These are phyloP conservation scores for Tolypocladium tropicale DNA, from an alignment of 2,329 filamentous ascomycete genomes.

Conservation along the genomic window DNA sequence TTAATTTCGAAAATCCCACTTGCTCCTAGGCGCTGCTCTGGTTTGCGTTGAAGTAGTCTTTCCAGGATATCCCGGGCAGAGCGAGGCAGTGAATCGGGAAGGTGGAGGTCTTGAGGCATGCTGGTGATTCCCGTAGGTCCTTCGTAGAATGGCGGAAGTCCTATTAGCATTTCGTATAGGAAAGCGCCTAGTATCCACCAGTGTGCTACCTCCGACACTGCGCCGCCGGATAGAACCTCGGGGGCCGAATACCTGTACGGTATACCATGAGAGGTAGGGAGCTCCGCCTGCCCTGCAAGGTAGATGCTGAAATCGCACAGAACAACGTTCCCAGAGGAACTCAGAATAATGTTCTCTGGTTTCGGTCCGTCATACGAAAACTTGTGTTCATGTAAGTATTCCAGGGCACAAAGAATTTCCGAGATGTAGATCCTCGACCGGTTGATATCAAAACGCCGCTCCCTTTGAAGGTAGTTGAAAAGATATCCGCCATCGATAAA, in stretches of 20 bases:
- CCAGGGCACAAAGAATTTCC: not conserved
- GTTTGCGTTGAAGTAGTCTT: not conserved
- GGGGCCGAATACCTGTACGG: not conserved
- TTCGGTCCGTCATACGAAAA: not conserved
- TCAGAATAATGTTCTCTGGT: not conserved
- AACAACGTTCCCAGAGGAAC: not conserved
- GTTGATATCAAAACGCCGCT: not conserved
- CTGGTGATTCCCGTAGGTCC: not conserved
- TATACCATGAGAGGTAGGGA: not conserved
- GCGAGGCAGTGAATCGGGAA: not conserved
- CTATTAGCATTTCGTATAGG: not conserved
- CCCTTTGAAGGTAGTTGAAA: not conserved
- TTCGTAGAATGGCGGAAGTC: not conserved
- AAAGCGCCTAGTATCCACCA: not conserved
- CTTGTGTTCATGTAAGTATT: not conserved
- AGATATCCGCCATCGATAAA: not conserved
- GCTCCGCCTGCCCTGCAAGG: not conserved
- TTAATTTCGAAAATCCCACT: not conserved
- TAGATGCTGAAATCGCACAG: not conserved
- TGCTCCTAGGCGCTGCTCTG: not conserved
- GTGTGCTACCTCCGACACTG: not conserved
- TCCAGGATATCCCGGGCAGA: not conserved
- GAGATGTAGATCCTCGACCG: not conserved
- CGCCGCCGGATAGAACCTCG: not conserved
- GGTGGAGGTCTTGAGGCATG: not conserved